Evolutionary conservation across 2,329 filamentous ascomycete genomes (phyloP).

Genomic region (Ceratocystiopsis sp.): DNA sequence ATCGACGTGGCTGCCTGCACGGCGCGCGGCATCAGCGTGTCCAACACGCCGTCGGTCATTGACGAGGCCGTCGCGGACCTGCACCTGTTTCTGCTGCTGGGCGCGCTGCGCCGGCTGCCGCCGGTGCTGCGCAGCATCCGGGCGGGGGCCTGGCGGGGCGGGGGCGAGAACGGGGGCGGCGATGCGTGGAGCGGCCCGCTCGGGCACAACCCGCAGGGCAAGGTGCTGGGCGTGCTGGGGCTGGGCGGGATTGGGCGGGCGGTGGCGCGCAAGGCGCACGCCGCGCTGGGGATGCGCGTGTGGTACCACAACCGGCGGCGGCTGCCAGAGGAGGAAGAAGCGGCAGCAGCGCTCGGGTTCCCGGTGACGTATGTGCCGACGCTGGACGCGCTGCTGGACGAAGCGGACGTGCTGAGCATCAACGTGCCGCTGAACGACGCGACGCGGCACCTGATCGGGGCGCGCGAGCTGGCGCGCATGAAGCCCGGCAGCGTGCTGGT

Average conservation of each 20-base stretch:
- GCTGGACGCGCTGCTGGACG: conserved; percentile 24
- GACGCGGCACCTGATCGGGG: conserved; percentile 25
- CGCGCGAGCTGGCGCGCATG: conserved; percentile 24
- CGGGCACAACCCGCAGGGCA: conserved; percentile 47
- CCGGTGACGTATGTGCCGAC: conserved; percentile 32
- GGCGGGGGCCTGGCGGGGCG: conserved; percentile 49
- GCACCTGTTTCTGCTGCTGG: conserved; percentile 65
- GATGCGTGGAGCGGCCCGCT: conserved; percentile 23
- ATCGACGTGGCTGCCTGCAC: conserved; percentile 59
- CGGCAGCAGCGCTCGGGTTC: conserved; percentile 27
- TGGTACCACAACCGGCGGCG: conserved; percentile 32
- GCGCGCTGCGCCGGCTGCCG: conserved; percentile 60
- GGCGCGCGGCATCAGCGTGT: conserved; percentile 47
- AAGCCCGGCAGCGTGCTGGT: conserved; percentile 34
- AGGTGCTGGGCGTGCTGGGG: conserved; percentile 39
- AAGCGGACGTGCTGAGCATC: conserved; percentile 31
- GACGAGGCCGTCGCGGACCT: conserved; percentile 73
- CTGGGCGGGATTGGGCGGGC: conserved; percentile 36
- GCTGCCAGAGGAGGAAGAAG: conserved; percentile 21
- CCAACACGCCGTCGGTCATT: conserved; percentile 66
- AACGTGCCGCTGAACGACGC: conserved; percentile 25
- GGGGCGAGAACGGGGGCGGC: no score
- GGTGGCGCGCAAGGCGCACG: conserved; percentile 45
- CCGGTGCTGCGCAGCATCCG: conserved; percentile 48
- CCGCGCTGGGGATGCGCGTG: conserved; percentile 40